Percentiles rank a stretch among this genome's conserved stretches.
Conservation (phyloP, 2,329 filamentous ascomycete genomes). For the Iodosphaeria phyllophila region DNA sequence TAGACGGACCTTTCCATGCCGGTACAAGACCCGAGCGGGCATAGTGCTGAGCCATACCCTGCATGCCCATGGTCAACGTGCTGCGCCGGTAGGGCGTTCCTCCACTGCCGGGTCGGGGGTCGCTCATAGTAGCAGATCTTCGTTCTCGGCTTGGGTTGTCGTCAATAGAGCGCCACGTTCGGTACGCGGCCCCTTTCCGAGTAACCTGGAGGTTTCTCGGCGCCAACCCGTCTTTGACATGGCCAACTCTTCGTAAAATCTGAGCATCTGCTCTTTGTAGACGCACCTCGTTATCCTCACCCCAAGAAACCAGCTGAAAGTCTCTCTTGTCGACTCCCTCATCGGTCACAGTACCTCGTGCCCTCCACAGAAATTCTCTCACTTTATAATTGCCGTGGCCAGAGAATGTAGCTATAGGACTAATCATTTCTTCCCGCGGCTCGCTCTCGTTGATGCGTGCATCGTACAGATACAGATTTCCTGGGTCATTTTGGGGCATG, state of each 20-base stretch:
- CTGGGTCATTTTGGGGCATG: slow-evolving; percentile 82
- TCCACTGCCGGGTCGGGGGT: slow-evolving; percentile 28
- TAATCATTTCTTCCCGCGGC: slow-evolving; percentile 22
- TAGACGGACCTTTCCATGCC: slow-evolving; percentile 35
- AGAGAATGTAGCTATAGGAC: slow-evolving; percentile 37
- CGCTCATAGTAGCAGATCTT: slow-evolving; percentile 41
- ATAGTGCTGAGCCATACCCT: slow-evolving; percentile 20
- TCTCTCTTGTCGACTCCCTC: slow-evolving; percentile 66
- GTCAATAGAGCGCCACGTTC: slow-evolving; percentile 62
- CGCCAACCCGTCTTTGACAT: slow-evolving; percentile 48
- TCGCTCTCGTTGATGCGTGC: slow-evolving; percentile 28
- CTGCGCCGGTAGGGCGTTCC: slow-evolving; percentile 23
- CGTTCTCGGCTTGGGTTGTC: slow-evolving; percentile 37
- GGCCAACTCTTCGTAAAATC: slow-evolving; percentile 50
- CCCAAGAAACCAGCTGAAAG: slow-evolving; percentile 88
- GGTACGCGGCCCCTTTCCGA: slow-evolving; percentile 69
- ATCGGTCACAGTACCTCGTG: slow-evolving; percentile 46
- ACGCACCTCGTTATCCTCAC: slow-evolving; percentile 65
- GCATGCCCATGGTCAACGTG: slow-evolving; percentile 23
- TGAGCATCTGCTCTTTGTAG: slow-evolving; percentile 54
- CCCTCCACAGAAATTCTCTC: slow-evolving; percentile 84
- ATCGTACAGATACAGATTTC: slow-evolving; percentile 71
- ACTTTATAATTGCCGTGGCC: slow-evolving; percentile 51
- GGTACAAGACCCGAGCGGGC: slow-evolving; percentile 15
- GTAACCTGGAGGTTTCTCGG: slow-evolving; percentile 52